A percentile compares a stretch with the other conserved stretches of the same genome.
phyloP scores from a whole-genome alignment of 2,329 filamentous ascomycete genomes.

The Calonectria crousiana region DNA sequence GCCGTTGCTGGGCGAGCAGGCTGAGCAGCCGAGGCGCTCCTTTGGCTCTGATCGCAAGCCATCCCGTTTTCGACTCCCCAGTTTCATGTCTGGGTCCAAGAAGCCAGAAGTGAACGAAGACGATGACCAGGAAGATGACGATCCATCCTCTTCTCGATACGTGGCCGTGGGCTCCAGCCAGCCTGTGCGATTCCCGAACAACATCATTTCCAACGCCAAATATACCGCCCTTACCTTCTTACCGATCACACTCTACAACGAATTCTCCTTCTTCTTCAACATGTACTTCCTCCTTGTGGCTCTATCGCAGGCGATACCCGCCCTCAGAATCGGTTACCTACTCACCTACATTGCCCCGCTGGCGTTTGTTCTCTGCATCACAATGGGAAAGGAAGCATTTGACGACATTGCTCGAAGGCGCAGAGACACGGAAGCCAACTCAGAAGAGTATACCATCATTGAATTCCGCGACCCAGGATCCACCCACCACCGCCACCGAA shows the following conservation, averaged over 20 bases:
- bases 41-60: conserved; percentile 46
- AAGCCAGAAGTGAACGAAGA: conserved; percentile 53
- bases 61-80: conserved; percentile 73
- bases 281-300: conserved; percentile 98
- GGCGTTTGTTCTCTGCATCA: conserved; percentile 91
- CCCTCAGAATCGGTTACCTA: conserved; percentile 91
- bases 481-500: conserved; percentile 52
- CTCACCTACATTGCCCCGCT: conserved; percentile 94
- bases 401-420: conserved; percentile 90
- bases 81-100: conserved; percentile 68
- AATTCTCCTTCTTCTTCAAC: conserved; percentile 99
- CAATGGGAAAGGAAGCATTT: conserved; percentile 93
- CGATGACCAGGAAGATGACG: conserved; percentile 67
- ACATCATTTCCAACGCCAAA: conserved; percentile 96
- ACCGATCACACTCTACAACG: conserved; percentile 94
- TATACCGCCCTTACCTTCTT: conserved; percentile 96
- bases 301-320: conserved; percentile 90
- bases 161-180: conserved; percentile 83
- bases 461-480: conserved; percentile 72
- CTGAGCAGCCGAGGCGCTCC: conserved; percentile 44
- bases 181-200: conserved; percentile 83
- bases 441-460: conserved; percentile 86
- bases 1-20: conserved; percentile 71
- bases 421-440: conserved; percentile 93
- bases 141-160: conserved; percentile 78